A percentile compares a stretch with the other conserved stretches of the same genome.
phyloP scores from a whole-genome alignment of 2,329 filamentous ascomycete species.

The Intubia oerlemansii region DNA sequence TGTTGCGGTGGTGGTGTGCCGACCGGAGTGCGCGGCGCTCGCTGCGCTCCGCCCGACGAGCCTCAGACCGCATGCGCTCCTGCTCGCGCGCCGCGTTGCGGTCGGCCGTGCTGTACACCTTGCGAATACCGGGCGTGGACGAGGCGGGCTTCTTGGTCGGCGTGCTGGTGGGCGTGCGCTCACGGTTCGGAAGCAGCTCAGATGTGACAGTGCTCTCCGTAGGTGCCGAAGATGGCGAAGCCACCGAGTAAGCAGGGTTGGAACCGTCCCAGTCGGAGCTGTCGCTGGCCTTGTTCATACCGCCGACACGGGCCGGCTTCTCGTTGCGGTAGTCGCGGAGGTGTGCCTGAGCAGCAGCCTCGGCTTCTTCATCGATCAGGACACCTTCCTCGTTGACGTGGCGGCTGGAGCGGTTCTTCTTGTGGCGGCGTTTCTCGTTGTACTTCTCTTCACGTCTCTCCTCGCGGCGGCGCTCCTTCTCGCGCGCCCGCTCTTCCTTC shows the following conservation, averaged over 20 bases:
- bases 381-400: conserved; percentile 36
- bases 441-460: conserved; percentile 14
- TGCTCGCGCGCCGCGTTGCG: conserved; percentile 28
- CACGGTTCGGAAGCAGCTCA: conserved; percentile 36
- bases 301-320: conserved; percentile 68
- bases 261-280: conserved; percentile 60
- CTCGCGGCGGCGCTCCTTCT: conserved; percentile 18
- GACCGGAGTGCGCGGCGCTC: conserved; percentile 12
- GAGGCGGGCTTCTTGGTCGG: conserved; percentile 19
- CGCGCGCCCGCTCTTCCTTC: conserved; percentile 30
- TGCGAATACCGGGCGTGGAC: conserved; percentile 24
- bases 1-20: not conserved
- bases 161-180: conserved; percentile 33
- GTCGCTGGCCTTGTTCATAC: conserved; percentile 66
- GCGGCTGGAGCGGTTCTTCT: conserved; percentile 17
- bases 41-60: conserved; percentile 26
- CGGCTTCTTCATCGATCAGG: conserved; percentile 40
- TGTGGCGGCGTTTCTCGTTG: conserved; percentile 16
- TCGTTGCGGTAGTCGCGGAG: conserved; percentile 73
- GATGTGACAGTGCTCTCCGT: conserved; percentile 27
- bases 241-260: conserved; percentile 38
- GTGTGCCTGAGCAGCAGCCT: conserved; percentile 42
- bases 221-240: conserved; percentile 1
- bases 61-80: conserved; percentile 34
- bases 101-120: conserved; percentile 39